These are phyloP conservation scores for Suillus bovinus DNA, from an alignment of 768 basidiomycete species.

Conservation along the genomic window DNA sequence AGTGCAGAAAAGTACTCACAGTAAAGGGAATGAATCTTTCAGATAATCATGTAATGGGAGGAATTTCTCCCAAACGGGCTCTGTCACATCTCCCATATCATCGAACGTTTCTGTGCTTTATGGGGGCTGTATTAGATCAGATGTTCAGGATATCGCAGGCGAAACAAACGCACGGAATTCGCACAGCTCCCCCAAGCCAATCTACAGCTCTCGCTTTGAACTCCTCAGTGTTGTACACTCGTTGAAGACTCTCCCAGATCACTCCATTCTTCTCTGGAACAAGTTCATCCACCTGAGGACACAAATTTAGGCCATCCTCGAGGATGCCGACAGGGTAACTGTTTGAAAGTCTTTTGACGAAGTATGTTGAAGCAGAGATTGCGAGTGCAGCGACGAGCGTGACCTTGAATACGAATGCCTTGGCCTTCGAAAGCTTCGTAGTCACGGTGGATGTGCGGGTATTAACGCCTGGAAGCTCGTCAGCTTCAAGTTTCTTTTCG, in stretches of 20 bases:
- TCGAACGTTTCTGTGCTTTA: constrained; percentile 54
- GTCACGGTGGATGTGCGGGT: background rate
- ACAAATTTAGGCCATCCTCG: constrained; percentile 20
- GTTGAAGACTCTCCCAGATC: constrained; percentile 34
- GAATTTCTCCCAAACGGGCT: constrained; percentile 59
- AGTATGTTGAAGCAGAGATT: constrained; percentile 17
- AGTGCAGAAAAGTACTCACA: constrained; percentile 35
- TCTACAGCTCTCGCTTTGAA: constrained; percentile 38
- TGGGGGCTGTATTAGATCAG: background rate
- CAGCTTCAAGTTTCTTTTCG: background rate
- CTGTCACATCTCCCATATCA: constrained; percentile 44
- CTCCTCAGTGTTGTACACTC: constrained; percentile 31
- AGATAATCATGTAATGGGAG: constrained; percentile 57
- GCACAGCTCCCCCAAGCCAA: constrained; percentile 42
- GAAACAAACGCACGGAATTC: constrained; percentile 37
- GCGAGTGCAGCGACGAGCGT: constrained; percentile 16
- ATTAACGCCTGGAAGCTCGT: background rate
- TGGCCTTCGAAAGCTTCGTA: constrained; percentile 31
- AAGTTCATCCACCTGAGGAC: constrained; percentile 36
- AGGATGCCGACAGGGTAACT: background rate
- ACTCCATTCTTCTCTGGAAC: constrained; percentile 35
- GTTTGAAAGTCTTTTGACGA: constrained; percentile 10
- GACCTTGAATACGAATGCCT: constrained; percentile 12
- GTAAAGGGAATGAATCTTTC: constrained; percentile 56
- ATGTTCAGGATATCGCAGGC: background rate